These are phyloP conservation scores for Sporothrix brasiliensis DNA, from an alignment of 2,329 filamentous ascomycete species.

Conservation along the genomic window DNA sequence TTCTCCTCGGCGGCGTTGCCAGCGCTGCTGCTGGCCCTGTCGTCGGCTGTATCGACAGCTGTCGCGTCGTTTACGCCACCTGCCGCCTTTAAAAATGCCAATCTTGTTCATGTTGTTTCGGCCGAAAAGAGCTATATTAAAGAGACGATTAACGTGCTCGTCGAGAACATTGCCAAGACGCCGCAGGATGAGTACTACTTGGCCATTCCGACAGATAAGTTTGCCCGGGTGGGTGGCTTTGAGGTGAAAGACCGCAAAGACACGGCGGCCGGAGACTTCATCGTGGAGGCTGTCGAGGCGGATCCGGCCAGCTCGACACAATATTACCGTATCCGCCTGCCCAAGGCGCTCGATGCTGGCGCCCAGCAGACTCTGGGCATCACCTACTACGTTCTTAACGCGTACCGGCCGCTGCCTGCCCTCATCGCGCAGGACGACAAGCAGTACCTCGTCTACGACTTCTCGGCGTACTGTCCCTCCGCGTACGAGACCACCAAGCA, in stretches of 20 bases:
- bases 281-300: constrained; percentile 67
- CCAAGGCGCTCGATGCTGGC: constrained; percentile 72
- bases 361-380: constrained; percentile 85
- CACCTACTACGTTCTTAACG: constrained; percentile 76
- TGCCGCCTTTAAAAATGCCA: constrained; percentile 90
- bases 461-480: constrained; percentile 82
- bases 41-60: constrained; percentile 47
- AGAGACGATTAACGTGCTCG: constrained; percentile 89
- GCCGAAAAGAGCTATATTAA: constrained; percentile 90
- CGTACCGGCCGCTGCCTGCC: constrained; percentile 79
- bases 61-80: constrained; percentile 75
- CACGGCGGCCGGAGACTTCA: constrained; percentile 66
- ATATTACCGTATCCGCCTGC: constrained; percentile 83
- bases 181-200: constrained; percentile 90
- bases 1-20: constrained; percentile 54
- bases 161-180: constrained; percentile 80
- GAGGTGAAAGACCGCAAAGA: constrained; percentile 94
- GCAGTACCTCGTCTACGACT: constrained; percentile 83
- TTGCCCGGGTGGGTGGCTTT: constrained; percentile 77
- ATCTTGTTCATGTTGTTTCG: constrained; percentile 86
- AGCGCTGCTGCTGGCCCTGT: constrained; percentile 62
- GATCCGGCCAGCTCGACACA: constrained; percentile 68
- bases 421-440: constrained; percentile 80
- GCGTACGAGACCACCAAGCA: constrained; percentile 87
- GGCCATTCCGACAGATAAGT: constrained; percentile 76